phyloP scores from a whole-genome alignment of 2,329 filamentous ascomycete species.

The Neobulgaria alba region DNA sequence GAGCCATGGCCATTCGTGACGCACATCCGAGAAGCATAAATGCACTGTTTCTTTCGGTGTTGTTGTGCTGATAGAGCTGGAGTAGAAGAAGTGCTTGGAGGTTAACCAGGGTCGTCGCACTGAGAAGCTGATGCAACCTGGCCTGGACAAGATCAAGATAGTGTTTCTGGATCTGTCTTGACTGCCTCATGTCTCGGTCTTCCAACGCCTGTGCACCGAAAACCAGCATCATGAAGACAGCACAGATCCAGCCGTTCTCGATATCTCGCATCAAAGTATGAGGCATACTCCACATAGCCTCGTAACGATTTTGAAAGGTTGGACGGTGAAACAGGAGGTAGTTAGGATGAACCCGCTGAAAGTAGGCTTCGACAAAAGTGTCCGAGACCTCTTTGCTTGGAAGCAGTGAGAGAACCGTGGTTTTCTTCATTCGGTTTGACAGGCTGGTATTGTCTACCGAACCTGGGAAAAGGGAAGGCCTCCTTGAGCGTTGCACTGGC shows the following conservation, averaged over 20 bases:
- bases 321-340: constrained; percentile 34
- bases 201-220: constrained; percentile 34
- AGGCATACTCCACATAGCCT: constrained; percentile 29
- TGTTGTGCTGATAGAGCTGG: constrained; percentile 34
- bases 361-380: constrained; percentile 32
- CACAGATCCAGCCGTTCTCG: constrained; percentile 35
- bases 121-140: constrained; percentile 31
- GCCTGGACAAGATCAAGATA: constrained; percentile 29
- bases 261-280: constrained; percentile 25
- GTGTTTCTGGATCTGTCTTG: constrained; percentile 29
- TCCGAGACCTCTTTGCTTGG: constrained; percentile 32
- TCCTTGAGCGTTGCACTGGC: constrained; percentile 5
- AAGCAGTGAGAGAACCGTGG: constrained; percentile 22
- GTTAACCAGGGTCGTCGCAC: constrained; percentile 32
- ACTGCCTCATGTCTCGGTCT: constrained; percentile 23
- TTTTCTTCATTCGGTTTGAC: constrained; percentile 11
- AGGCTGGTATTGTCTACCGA: constrained; percentile 13
- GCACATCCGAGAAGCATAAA: constrained; percentile 35
- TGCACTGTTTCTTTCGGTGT: constrained; percentile 34
- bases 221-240: constrained; percentile 33
- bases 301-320: constrained; percentile 32
- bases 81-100: constrained; percentile 35
- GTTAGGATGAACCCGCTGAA: constrained; percentile 32
- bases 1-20: constrained; percentile 34
- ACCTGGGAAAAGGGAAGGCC: constrained; percentile 12